These are phyloP conservation scores for Opeltia flavorubescens DNA, from an alignment of 495 filamentous ascomycete genomes.

Conservation along the genomic window DNA sequence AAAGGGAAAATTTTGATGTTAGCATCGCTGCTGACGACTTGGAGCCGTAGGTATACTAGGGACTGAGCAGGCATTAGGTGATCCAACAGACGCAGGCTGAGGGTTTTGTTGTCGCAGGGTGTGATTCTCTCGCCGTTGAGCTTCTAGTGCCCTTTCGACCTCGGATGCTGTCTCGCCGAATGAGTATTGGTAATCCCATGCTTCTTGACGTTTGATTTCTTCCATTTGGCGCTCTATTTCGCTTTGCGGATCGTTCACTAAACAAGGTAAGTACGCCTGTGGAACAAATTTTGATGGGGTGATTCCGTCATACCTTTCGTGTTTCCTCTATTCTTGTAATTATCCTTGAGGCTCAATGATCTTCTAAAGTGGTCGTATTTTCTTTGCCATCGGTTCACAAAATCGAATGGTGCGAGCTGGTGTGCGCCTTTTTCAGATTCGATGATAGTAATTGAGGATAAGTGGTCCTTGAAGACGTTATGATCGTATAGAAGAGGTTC, in stretches of 20 bases:
- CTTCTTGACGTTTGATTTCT: not conserved
- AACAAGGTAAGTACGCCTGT: too few species aligned
- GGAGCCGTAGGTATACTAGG: too few species aligned
- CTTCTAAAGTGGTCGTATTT: not conserved
- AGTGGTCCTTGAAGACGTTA: slow-evolving; percentile 3
- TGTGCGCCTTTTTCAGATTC: not conserved
- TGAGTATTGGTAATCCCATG: slow-evolving; percentile 2
- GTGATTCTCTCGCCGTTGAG: not conserved
- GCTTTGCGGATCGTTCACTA: too few species aligned
- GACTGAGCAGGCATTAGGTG: too few species aligned
- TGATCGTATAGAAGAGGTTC: slow-evolving; percentile 5
- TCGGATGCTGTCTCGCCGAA: not conserved
- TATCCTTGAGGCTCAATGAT: not conserved
- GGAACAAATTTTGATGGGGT: too few species aligned
- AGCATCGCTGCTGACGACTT: too few species aligned
- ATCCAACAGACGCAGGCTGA: too few species aligned
- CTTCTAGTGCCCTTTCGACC: not conserved
- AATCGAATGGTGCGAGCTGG: slow-evolving; percentile 7
- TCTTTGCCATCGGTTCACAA: not conserved
- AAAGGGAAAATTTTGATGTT: too few species aligned
- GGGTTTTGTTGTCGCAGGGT: too few species aligned
- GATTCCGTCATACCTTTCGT: not conserved
- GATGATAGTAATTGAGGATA: not conserved
- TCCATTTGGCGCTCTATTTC: not conserved
- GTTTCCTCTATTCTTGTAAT: not conserved